Evolutionary conservation across 2,329 filamentous ascomycete species (phyloP).

Genomic region (Malbranchea zuffiana): DNA sequence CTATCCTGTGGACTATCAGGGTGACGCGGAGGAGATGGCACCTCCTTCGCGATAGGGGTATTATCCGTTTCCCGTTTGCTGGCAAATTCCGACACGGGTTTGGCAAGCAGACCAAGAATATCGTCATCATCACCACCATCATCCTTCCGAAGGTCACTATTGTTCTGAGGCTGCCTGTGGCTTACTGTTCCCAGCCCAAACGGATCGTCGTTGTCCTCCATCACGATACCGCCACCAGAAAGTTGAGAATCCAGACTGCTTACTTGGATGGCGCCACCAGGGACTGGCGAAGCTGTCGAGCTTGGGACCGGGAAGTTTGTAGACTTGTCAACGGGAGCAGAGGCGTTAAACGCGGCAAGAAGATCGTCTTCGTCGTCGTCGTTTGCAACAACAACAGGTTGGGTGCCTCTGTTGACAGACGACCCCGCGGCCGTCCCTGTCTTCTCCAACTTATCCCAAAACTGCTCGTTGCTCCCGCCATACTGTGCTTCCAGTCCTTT

Average conservation of each 20-base stretch:
- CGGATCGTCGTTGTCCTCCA: slow-evolving; percentile 67
- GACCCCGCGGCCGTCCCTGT: slow-evolving; percentile 17
- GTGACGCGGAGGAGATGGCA: slow-evolving; percentile 14
- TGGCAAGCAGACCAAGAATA: slow-evolving; percentile 50
- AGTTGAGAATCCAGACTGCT: slow-evolving; percentile 10
- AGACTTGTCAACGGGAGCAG: slow-evolving; percentile 48
- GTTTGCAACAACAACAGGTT: background rate
- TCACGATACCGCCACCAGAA: slow-evolving; percentile 13
- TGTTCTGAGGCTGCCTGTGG: slow-evolving; percentile 37
- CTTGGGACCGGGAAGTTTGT: slow-evolving; percentile 46
- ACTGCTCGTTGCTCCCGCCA: slow-evolving; percentile 53
- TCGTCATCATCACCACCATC: slow-evolving; percentile 48
- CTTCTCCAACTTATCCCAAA: slow-evolving; percentile 62
- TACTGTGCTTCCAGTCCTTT: slow-evolving; percentile 66
- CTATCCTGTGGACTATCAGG: slow-evolving; percentile 52
- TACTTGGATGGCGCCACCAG: slow-evolving; percentile 12
- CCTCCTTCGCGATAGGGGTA: slow-evolving; percentile 4
- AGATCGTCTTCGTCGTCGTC: slow-evolving; percentile 46
- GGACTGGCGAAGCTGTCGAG: slow-evolving; percentile 23
- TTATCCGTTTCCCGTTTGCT: slow-evolving; percentile 17
- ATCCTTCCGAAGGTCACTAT: slow-evolving; percentile 27
- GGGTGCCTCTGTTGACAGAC: slow-evolving; percentile 34
- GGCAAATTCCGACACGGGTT: slow-evolving; percentile 46
- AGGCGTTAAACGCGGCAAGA: slow-evolving; percentile 50
- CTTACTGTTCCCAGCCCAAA: slow-evolving; percentile 59